Evolutionary conservation across 257 asterid genomes (phyloP).

Genomic region (Solanum piurae): DNA sequence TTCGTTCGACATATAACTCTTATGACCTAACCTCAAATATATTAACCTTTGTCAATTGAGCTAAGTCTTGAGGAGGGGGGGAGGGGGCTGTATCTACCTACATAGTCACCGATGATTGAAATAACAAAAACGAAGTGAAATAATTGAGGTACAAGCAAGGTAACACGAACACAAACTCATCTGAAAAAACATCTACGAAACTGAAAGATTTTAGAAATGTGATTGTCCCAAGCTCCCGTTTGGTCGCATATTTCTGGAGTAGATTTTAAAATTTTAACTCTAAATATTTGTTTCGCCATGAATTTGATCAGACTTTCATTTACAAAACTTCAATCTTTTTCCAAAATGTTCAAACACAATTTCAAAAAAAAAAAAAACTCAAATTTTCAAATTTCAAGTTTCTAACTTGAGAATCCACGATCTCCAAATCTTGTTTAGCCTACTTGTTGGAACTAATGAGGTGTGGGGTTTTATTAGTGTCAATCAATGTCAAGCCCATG

Average conservation of each 20-base stretch:
- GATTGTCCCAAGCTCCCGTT: not conserved
- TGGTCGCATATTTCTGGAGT: too few relatives aligned
- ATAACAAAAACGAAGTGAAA: not conserved
- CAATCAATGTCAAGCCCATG: conserved; percentile 1
- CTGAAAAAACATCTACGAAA: not conserved
- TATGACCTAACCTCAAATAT: not conserved
- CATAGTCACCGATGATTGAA: not conserved
- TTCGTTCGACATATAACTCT: not conserved
- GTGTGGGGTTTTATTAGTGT: not conserved
- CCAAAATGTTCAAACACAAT: too few relatives aligned
- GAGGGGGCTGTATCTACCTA: too few relatives aligned
- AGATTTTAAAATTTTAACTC: too few relatives aligned
- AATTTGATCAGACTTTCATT: too few relatives aligned
- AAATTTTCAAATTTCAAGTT: not conserved
- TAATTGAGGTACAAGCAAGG: not conserved
- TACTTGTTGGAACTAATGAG: not conserved
- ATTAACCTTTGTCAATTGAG: not conserved
- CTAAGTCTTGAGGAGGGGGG: too few relatives aligned
- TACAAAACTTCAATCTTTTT: too few relatives aligned
- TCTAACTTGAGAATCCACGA: not conserved
- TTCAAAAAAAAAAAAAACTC: too few relatives aligned
- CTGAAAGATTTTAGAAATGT: not conserved
- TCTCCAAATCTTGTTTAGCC: not conserved
- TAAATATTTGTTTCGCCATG: not conserved
- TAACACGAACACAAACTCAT: not conserved